A percentile compares a stretch with the other conserved stretches of the same genome.
Evolutionary conservation across 768 basidiomycete species (phyloP).

Genomic region (Clitopilus passeckerianus): DNA sequence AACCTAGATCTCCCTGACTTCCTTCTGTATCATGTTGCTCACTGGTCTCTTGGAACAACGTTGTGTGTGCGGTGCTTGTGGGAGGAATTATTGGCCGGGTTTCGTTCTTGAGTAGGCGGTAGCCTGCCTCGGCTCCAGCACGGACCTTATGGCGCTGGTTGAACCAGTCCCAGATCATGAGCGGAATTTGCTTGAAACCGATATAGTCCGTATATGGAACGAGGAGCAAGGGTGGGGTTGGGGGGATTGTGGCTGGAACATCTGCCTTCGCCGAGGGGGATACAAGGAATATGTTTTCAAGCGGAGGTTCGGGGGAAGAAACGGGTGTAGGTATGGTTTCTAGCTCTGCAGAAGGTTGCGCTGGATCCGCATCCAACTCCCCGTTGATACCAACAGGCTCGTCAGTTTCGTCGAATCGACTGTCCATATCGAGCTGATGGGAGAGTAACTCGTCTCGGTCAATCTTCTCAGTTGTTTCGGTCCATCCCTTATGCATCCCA

Average conservation of each 20-base stretch:
- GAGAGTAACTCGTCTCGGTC: slow-evolving; percentile 73
- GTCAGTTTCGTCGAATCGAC: slow-evolving; percentile 69
- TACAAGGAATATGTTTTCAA: slow-evolving; percentile 9
- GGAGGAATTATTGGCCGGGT: slow-evolving; percentile 56
- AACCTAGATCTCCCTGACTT: slow-evolving; percentile 62
- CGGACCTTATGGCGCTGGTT: slow-evolving; percentile 81
- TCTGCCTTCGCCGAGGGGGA: slow-evolving; percentile 13
- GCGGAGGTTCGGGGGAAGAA: slow-evolving; percentile 25
- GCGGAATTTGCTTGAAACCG: slow-evolving; percentile 79
- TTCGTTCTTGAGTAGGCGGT: slow-evolving; percentile 57
- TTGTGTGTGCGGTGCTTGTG: slow-evolving; percentile 14
- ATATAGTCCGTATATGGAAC: slow-evolving; percentile 72
- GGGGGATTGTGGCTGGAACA: slow-evolving; percentile 41
- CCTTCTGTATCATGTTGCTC: slow-evolving; percentile 10
- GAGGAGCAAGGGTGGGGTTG: slow-evolving; percentile 75
- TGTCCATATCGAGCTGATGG: slow-evolving; percentile 62
- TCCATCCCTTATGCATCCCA: slow-evolving; percentile 84
- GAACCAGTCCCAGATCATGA: slow-evolving; percentile 92
- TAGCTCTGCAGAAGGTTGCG: slow-evolving; percentile 19
- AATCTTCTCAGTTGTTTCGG: slow-evolving; percentile 58
- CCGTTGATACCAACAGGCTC: slow-evolving; percentile 6
- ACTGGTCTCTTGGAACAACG: slow-evolving; percentile 18
- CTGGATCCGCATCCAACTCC: slow-evolving; percentile 4
- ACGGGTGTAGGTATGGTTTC: slow-evolving; percentile 16
- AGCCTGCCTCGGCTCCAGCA: slow-evolving; percentile 78